Conservation (phyloP, 768 basidiomycete genomes). For the Psilocybe sp. region DNA sequence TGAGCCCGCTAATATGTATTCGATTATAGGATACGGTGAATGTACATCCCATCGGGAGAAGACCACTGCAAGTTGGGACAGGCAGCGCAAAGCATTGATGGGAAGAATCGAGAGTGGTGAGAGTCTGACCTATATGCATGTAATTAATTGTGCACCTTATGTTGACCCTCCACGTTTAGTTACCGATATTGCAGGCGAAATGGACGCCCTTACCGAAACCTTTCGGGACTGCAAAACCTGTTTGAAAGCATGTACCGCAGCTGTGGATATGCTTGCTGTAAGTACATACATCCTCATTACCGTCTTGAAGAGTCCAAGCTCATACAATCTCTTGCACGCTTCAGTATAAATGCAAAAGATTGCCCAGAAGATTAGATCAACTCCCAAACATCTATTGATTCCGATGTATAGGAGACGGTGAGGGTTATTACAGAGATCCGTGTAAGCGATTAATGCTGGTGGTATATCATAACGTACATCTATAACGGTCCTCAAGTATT, state of each 20-base stretch:
- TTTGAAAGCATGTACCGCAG: conserved; percentile 58
- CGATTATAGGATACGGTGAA: conserved; percentile 48
- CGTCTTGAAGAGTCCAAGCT: conserved; percentile 4
- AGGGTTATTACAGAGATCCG: conserved; percentile 6
- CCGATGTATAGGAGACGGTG: conserved; percentile 1
- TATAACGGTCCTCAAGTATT: conserved; percentile 54
- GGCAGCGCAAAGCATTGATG: conserved; percentile 41
- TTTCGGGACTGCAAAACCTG: conserved; percentile 51
- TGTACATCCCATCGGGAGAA: conserved; percentile 51
- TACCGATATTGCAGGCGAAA: conserved; percentile 67
- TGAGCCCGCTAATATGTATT: conserved; percentile 1
- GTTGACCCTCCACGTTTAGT: conserved; percentile 30
- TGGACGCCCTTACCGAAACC: conserved; percentile 49
- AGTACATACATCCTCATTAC: conserved; percentile 15
- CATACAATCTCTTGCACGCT: conserved; percentile 6
- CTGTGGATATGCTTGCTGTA: conserved; percentile 69
- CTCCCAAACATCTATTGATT: conserved; percentile 27
- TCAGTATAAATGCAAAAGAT: conserved; percentile 63
- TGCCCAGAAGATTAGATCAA: conserved; percentile 52
- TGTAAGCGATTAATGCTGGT: conserved; percentile 13
- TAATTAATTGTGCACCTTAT: conserved; percentile 2
- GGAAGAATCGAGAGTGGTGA: conserved; percentile 53
- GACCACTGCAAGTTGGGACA: conserved; percentile 50
- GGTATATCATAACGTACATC: conserved; percentile 7
- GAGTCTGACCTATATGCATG: conserved; percentile 5